Conservation (phyloP, 768 basidiomycete species). For the Trametopsis cervina region DNA sequence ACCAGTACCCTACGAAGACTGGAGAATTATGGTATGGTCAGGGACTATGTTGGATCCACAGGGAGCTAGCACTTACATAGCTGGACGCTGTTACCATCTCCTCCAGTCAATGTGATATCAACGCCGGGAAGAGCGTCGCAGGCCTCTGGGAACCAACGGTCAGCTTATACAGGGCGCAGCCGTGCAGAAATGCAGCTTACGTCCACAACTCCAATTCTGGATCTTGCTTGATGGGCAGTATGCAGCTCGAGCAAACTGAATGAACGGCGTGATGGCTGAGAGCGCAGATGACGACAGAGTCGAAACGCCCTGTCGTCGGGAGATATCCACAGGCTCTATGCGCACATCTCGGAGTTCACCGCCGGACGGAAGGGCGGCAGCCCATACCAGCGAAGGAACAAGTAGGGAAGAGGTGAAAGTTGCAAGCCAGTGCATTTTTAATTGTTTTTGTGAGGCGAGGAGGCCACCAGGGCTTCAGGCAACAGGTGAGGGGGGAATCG, state of each 20-base stretch:
- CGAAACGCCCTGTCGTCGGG: slow-evolving; percentile 13
- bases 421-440: too few species aligned
- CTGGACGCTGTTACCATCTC: slow-evolving; percentile 41
- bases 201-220: slow-evolving; percentile 38
- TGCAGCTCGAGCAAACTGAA: slow-evolving; percentile 48
- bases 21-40: neutral
- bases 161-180: neutral
- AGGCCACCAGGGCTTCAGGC: too few species aligned
- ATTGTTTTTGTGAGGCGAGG: too few species aligned
- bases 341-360: neutral
- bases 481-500: too few species aligned
- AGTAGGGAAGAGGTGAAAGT: neutral
- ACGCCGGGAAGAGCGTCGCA: slow-evolving; percentile 36
- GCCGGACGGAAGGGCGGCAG: neutral
- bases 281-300: slow-evolving; percentile 27
- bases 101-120: slow-evolving; percentile 36
- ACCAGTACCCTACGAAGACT: slow-evolving; percentile 57
- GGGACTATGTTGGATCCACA: neutral
- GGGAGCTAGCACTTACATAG: slow-evolving; percentile 30
- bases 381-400: neutral
- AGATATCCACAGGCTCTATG: too few species aligned
- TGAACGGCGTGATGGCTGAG: slow-evolving; percentile 36
- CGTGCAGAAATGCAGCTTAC: slow-evolving; percentile 20
- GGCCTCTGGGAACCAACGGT: slow-evolving; percentile 26
- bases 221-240: slow-evolving; percentile 39